Evolutionary conservation across 164 flowering plant species (phyloP).

Genomic region (grape (Vitis vinifera)): DNA sequence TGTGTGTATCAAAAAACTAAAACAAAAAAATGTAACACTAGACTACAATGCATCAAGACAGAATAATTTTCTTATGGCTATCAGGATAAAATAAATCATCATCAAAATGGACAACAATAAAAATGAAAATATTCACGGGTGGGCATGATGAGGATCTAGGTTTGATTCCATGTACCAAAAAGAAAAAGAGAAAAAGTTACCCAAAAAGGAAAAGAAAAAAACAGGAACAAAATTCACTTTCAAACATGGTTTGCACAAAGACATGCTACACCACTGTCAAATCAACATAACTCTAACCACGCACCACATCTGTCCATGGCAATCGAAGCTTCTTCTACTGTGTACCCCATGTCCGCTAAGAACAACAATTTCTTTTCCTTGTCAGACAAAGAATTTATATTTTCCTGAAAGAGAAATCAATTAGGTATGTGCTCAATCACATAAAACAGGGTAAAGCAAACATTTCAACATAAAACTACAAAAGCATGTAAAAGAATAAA

Average conservation of each 20-base stretch:
- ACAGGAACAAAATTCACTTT: too few relatives aligned
- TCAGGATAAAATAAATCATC: too few relatives aligned
- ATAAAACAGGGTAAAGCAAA: background rate
- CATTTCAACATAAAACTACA: background rate
- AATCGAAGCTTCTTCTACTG: slow-evolving; percentile 46
- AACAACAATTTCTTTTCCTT: slow-evolving; percentile 33
- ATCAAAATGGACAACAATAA: too few relatives aligned
- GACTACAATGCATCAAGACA: too few relatives aligned
- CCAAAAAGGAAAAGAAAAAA: background rate
- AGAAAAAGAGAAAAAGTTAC: too few relatives aligned
- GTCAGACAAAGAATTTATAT: slow-evolving; percentile 27
- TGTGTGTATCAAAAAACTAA: too few relatives aligned
- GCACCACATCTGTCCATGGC: slow-evolving; percentile 84
- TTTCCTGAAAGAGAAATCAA: slow-evolving; percentile 37
- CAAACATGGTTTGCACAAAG: too few relatives aligned
- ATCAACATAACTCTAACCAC: slow-evolving; percentile 17
- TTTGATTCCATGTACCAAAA: too few relatives aligned
- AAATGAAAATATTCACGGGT: too few relatives aligned
- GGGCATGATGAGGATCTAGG: too few relatives aligned
- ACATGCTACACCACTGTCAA: slow-evolving; percentile 3
- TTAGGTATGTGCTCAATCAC: background rate
- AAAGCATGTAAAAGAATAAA: background rate
- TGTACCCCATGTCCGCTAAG: slow-evolving; percentile 66
- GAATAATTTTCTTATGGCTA: too few relatives aligned
- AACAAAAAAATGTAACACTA: too few relatives aligned